Conservation (phyloP, 495 filamentous ascomycete genomes). For the Aspergillus leporis region DNA sequence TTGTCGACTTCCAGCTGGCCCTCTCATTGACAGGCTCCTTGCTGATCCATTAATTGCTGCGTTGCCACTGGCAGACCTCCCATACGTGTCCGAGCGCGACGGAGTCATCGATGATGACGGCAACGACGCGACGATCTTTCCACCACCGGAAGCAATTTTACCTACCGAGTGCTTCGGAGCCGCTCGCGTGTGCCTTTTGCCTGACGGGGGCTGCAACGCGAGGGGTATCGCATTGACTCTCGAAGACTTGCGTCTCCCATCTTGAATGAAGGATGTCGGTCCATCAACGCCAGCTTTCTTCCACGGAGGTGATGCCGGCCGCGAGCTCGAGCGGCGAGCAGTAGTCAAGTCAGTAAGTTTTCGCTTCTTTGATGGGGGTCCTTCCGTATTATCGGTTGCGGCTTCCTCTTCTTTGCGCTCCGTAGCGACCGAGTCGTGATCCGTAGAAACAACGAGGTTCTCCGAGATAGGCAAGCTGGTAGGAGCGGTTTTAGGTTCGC, state of each 20-base stretch:
- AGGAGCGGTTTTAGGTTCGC: slow-evolving; percentile 27
- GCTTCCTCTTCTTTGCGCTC: slow-evolving; percentile 36
- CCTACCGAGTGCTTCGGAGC: slow-evolving; percentile 31
- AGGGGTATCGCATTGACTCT: slow-evolving; percentile 74
- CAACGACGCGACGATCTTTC: slow-evolving; percentile 34
- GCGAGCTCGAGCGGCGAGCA: slow-evolving; percentile 49
- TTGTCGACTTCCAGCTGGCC: slow-evolving; percentile 24
- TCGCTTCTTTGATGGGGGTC: slow-evolving; percentile 71
- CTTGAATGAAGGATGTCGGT: slow-evolving; percentile 77
- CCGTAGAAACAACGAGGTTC: slow-evolving; percentile 26
- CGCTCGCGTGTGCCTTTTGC: slow-evolving; percentile 61
- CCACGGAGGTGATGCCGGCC: slow-evolving; percentile 82
- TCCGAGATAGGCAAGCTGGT: slow-evolving; percentile 30
- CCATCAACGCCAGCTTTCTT: slow-evolving; percentile 85
- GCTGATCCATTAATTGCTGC: slow-evolving; percentile 37
- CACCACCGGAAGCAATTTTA: slow-evolving; percentile 25
- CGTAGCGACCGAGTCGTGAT: slow-evolving; percentile 30
- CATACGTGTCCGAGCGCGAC: slow-evolving; percentile 33
- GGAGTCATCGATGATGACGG: slow-evolving; percentile 33
- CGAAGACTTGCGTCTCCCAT: slow-evolving; percentile 84
- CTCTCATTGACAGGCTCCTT: slow-evolving; percentile 25
- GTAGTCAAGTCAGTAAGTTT: slow-evolving; percentile 58
- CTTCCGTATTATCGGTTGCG: slow-evolving; percentile 39
- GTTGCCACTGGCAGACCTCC: slow-evolving; percentile 35
- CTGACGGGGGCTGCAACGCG: slow-evolving; percentile 64